A percentile compares a stretch with the other conserved stretches of the same genome.
Conservation (phyloP, 148 eudicot species). For the Spergularia marina region DNA sequence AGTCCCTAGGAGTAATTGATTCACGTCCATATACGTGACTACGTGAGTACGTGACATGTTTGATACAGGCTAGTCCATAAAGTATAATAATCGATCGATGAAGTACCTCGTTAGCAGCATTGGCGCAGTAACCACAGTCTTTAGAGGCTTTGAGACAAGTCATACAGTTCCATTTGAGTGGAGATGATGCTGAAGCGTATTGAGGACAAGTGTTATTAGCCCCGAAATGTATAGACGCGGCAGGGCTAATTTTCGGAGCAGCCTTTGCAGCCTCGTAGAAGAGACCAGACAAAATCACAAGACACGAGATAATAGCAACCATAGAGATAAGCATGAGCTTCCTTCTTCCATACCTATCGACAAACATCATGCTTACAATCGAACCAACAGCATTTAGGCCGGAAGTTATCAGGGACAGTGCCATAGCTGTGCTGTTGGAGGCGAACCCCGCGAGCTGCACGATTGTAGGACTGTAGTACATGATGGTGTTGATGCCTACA, state of each 20-base stretch:
- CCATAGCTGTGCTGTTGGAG: slow-evolving; percentile 67
- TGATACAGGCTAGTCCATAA: too few relatives aligned
- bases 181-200: slow-evolving; percentile 28
- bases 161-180: slow-evolving; percentile 64
- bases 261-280: slow-evolving; percentile 42
- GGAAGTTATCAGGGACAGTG: slow-evolving; percentile 63
- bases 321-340: slow-evolving; percentile 59
- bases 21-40: too few relatives aligned
- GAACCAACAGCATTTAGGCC: slow-evolving; percentile 68
- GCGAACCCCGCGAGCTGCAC: slow-evolving; percentile 82
- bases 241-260: slow-evolving; percentile 38
- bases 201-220: slow-evolving; percentile 45
- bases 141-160: slow-evolving; percentile 49
- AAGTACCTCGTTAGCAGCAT: slow-evolving; percentile 34
- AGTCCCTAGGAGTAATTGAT: too few relatives aligned
- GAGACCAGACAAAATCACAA: slow-evolving; percentile 41
- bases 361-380: slow-evolving; percentile 53
- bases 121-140: slow-evolving; percentile 54
- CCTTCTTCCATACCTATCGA: slow-evolving; percentile 74
- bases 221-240: slow-evolving; percentile 47
- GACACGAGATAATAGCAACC: slow-evolving; percentile 53
- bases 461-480: slow-evolving; percentile 80
- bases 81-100: slow-evolving; percentile 2
- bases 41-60: too few relatives aligned
- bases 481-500: slow-evolving; percentile 74